Evolutionary conservation across 2,329 filamentous ascomycete genomes (phyloP).

Genomic region (Botrytis tulipae): DNA sequence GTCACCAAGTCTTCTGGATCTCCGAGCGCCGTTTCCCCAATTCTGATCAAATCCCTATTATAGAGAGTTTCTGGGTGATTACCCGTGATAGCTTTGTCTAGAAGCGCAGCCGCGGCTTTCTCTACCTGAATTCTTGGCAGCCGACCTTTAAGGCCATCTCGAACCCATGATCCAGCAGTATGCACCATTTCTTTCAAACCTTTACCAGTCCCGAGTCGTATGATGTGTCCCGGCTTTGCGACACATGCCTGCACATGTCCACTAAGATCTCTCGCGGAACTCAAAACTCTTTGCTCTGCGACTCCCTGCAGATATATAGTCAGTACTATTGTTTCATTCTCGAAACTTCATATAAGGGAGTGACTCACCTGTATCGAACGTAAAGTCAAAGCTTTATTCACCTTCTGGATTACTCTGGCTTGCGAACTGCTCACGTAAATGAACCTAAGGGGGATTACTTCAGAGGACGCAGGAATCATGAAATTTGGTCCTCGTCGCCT

Average conservation of each 20-base stretch:
- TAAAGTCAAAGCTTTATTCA: neutral
- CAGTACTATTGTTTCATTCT: neutral
- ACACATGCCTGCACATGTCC: neutral
- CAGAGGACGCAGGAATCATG: too few relatives aligned
- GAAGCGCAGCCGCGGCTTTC: too few relatives aligned
- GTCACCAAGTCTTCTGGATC: too few relatives aligned
- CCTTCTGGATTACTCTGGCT: accelerated
- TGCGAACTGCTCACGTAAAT: neutral
- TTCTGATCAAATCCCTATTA: neutral
- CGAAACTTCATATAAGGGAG: neutral
- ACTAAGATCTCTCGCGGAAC: too few relatives aligned
- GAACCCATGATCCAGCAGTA: neutral
- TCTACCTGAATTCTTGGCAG: too few relatives aligned
- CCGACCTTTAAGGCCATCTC: neutral
- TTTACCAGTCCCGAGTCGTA: neutral
- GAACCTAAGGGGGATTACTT: too few relatives aligned
- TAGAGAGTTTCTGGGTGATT: too few relatives aligned
- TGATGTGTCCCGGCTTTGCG: neutral
- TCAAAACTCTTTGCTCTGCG: too few relatives aligned
- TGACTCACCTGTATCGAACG: neutral
- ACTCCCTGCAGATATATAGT: neutral
- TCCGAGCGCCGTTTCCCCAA: neutral
- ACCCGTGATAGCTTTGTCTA: too few relatives aligned
- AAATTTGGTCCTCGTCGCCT: too few relatives aligned
- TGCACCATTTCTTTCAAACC: neutral